These are phyloP conservation scores for Tolypocladium album DNA, from an alignment of 2,329 filamentous ascomycete genomes.

Conservation along the genomic window DNA sequence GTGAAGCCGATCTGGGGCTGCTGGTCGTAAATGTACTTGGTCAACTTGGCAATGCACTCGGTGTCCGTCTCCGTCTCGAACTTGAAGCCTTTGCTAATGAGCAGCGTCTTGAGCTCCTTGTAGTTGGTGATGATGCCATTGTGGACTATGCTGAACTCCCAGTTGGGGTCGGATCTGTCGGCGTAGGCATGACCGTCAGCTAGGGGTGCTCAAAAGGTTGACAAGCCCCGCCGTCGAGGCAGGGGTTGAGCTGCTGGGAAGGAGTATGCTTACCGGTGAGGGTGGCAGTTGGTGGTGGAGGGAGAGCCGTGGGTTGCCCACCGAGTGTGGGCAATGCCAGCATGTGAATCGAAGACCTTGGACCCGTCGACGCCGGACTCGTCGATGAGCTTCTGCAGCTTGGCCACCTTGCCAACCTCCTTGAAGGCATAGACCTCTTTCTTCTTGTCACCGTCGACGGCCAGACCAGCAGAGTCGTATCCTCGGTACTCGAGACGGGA, in stretches of 20 bases:
- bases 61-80: constrained; percentile 99
- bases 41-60: constrained; percentile 97
- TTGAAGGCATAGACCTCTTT: constrained; percentile 97
- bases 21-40: constrained; percentile 95
- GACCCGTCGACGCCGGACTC: constrained; percentile 72
- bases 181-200: not conserved
- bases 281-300: constrained; percentile 93
- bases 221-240: not conserved
- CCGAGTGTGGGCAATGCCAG: constrained; percentile 95
- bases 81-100: constrained; percentile 89
- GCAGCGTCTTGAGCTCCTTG: constrained; percentile 94
- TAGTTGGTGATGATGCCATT: constrained; percentile 99
- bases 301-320: constrained; percentile 98
- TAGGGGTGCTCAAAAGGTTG: constrained; percentile 3
- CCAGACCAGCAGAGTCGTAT: constrained; percentile 94
- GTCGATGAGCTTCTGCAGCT: constrained; percentile 87
- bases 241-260: not conserved
- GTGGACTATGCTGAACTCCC: constrained; percentile 97
- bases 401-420: constrained; percentile 98
- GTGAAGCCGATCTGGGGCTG: constrained; percentile 94
- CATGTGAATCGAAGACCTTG: constrained; percentile 96
- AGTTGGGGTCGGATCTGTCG: constrained; percentile 75
- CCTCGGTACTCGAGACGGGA: constrained; percentile 96
- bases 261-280: constrained; percentile 63
- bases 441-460: constrained; percentile 96